Base-by-base conservation (phyloP, 1,284 basidiomycete species). In the Tranzscheliella williamsii region DNA sequence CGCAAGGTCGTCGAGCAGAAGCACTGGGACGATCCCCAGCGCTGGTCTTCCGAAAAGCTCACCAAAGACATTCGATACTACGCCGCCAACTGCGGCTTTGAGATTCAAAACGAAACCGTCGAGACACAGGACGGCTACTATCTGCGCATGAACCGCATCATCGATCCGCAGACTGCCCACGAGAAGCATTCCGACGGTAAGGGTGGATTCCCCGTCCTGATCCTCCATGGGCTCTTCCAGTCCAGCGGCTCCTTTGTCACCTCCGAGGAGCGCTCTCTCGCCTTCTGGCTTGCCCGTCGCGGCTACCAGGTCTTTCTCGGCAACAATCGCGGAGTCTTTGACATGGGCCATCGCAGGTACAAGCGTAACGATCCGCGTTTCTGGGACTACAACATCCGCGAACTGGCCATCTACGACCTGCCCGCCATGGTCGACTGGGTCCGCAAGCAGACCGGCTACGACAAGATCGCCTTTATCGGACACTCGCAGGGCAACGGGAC, bases 371-470 rank as follows among this genome's bases (percentile, higher is more conserved):
- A 85, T 65, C 84, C 84, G 8, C 75, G 83, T 4, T 85, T 85
- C 69, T 85, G 84, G 84, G 83, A 85, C 72, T 85, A 84, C 81
- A 85, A 84, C 34, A 84, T 85, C 48, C 78, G 83, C 9, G 84
- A 85, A 53, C 73, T 85, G 20, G 84, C 84, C 4, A 80, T 84
- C 76, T 84, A 85, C 72, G 84, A 85, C 67, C 69, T 85, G 13
- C 84, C 84, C 0, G 84, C 84, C 0, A 64, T 85, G 53, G 82
- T 85, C 11, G 82, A 85, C 43, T 83, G 84, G 60, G 83, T 85
- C 15, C 79, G 83, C 48, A 70, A 78, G 22, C 80, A 82, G 32
- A 84, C 84, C 0, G 83, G 83, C 0, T 83, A 84, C 71, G 81
- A 83, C 46, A 83, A 84, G 23, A 72, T 82, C 24, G 80, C 81